Conservation (phyloP, 2,329 filamentous ascomycete species). For the Botryotinia convoluta region DNA sequence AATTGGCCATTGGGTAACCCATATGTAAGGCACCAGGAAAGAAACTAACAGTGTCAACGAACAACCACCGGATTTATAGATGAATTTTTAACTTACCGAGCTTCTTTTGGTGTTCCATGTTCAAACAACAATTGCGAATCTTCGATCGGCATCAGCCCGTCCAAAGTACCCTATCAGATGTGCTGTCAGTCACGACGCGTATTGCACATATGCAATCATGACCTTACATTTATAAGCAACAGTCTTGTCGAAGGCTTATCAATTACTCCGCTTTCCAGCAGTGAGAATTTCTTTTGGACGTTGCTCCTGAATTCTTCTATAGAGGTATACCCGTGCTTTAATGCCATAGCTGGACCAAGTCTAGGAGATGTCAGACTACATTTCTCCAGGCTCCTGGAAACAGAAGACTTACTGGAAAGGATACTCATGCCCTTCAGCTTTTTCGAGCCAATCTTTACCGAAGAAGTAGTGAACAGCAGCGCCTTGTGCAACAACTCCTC, state of each 20-base stretch:
- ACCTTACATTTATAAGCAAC: constrained; percentile 56
- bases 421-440: constrained; percentile 65
- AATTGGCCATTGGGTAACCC: constrained; percentile 63
- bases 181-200: neutral
- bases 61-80: neutral
- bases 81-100: constrained; percentile 42
- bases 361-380: constrained; percentile 35
- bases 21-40: constrained; percentile 62
- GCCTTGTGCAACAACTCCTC: constrained; percentile 60
- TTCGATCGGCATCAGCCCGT: constrained; percentile 67
- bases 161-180: constrained; percentile 51
- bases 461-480: constrained; percentile 63
- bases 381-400: neutral
- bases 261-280: constrained; percentile 58
- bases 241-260: constrained; percentile 55
- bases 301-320: constrained; percentile 55
- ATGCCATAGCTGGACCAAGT: constrained; percentile 53
- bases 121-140: constrained; percentile 64
- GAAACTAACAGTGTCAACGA: constrained; percentile 40
- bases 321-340: constrained; percentile 60
- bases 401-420: constrained; percentile 50
- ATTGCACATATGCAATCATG: constrained; percentile 28
- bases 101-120: constrained; percentile 64
- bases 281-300: constrained; percentile 59
- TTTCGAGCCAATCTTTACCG: constrained; percentile 56